phyloP scores from a whole-genome alignment of 2,329 filamentous ascomycete genomes.

The Aureobasidium sp. region DNA sequence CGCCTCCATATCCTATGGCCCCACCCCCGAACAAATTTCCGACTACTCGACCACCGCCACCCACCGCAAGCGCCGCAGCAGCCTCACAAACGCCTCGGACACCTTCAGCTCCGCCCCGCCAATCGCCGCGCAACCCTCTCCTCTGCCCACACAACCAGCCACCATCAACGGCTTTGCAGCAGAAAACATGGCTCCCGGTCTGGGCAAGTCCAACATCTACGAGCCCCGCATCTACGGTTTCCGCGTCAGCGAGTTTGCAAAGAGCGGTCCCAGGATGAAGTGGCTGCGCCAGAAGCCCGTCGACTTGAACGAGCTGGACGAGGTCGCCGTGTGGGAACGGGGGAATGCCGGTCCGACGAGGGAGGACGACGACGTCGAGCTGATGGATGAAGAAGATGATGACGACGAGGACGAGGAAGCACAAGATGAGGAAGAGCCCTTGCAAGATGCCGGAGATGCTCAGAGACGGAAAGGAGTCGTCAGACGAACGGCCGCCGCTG shows the following conservation, averaged over 20 bases:
- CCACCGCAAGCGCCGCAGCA: slow-evolving; percentile 17
- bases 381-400: slow-evolving; percentile 17
- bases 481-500: background rate
- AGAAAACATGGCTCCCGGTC: slow-evolving; percentile 78
- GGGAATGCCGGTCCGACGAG: slow-evolving; percentile 28
- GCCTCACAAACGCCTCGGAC: slow-evolving; percentile 16
- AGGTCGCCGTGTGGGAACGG: slow-evolving; percentile 44
- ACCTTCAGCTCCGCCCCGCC: slow-evolving; percentile 20
- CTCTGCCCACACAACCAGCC: slow-evolving; percentile 41
- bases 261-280: slow-evolving; percentile 90
- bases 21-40: slow-evolving; percentile 17
- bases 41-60: slow-evolving; percentile 8
- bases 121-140: slow-evolving; percentile 1
- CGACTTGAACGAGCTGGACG: slow-evolving; percentile 77
- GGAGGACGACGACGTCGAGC: slow-evolving; percentile 32
- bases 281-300: slow-evolving; percentile 83
- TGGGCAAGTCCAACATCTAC: slow-evolving; percentile 79
- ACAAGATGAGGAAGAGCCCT: slow-evolving; percentile 17
- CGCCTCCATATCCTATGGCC: slow-evolving; percentile 16
- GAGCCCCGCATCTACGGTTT: slow-evolving; percentile 97
- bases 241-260: slow-evolving; percentile 81
- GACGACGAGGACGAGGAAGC: slow-evolving; percentile 18
- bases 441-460: background rate
- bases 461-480: background rate
- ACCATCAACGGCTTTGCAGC: slow-evolving; percentile 79